Evolutionary conservation across 805 yeast genomes (phyloP), one percentile per base, ranked within the genome.

Genomic region (Candida tammaniensis): DNA sequence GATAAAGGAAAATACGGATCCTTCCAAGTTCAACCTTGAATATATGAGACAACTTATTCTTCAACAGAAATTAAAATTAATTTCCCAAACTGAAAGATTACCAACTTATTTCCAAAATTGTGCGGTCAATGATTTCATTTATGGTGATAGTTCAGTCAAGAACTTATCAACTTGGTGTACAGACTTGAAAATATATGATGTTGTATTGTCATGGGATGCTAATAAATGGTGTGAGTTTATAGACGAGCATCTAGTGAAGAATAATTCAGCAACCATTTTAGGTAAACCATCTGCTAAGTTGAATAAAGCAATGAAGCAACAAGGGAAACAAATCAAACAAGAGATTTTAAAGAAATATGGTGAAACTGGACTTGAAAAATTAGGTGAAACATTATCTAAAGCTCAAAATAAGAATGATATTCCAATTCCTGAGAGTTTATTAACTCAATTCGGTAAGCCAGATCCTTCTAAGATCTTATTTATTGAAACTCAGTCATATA

Each of bases 71-170:
- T 71, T 81, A 64, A 78, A 78, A 47, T 77, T 71, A 43, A 61
- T 82, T 12, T 70, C 76, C 31, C 71, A 72, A 27, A 68, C 81
- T 23, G 94, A 85, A 56, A 78, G 74, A 40, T 73, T 77, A 15
- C 72, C 89, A 3, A 74, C 74, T 17, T 62, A 69, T 4, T 64
- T 88, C 34, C 72, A 87, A 0, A 75, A 74, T 27, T 67, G 80
- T 39, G 87, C 88, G 6, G 82, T 87, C 33, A 70, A 70, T 24
- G 95, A 86, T 48, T 91, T 87, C 55, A 52, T 87, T 7, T 93
- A 91, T 51, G 95, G 96, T 31, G 66, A 76, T 30, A 47, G 56
- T 2, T 78, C 77, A 37, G 85, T 85, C 2, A 55, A 72, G 5
- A 78, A 79, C 35, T 62, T 91, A 39, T 57, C 63, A 3, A 55